Evolutionary conservation across 805 yeast species (phyloP), one percentile per base, ranked within the genome.

Genomic region (Pichia occidentalis): DNA sequence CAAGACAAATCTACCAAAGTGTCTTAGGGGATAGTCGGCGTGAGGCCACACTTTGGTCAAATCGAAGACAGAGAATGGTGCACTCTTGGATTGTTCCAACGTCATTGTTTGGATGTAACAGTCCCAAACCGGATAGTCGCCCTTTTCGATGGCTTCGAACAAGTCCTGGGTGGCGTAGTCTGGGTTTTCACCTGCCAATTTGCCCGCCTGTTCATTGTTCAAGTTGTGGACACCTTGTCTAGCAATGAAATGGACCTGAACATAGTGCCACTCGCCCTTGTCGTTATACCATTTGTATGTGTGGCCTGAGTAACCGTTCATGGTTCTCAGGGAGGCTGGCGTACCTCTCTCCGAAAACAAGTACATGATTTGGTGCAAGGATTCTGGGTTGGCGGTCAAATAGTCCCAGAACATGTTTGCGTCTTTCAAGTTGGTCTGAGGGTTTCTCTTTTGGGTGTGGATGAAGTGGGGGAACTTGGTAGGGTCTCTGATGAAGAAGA

Each of bases 31-130:
- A 71, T 77, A 86, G 40, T 85, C 80, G 51, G 65, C 67, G 57
- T 86, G 94, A 24, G 95, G 86, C 96, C 96, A 86, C 39, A 84
- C 82, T 68, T 87, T 87, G 47, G 96, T 86, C 60, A 86, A 70
- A 63, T 86, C 96, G 57, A 84, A 85, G 31, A 87, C 88, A 5
- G 90, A 81, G 64, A 82, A 85, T 56, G 81, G 80, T 34, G 74
- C 73, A 44, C 75, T 63, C 61, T 80, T 72, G 43, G 95, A 86
- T 63, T 86, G 78, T 51, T 77, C 84, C 44, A 75, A 74, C 24
- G 95, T 82, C 95, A 86, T 86, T 31, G 85, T 73, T 68, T 86
- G 95, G 37, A 86, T 64, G 63, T 81, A 85, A 45, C 75, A 76
- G 25, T 88, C 84, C 95, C 95, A 86, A 2, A 85, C 71, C 47